Evolutionary conservation across 345 rosid genomes (phyloP).

Genomic region (Citrus cavaleriei): DNA sequence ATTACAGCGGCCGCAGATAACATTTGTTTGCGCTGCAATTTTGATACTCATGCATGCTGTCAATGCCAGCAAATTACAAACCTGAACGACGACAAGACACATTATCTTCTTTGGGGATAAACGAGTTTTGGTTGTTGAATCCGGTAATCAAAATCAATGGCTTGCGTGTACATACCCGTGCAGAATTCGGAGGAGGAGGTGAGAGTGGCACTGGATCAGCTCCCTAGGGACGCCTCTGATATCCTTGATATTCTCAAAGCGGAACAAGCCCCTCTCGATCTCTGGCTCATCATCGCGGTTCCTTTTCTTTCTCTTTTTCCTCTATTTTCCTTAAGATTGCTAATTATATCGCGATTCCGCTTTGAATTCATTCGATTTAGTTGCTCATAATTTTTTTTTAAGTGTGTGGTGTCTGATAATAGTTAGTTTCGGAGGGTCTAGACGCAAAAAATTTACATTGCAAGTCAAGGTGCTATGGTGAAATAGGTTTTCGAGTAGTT

Average conservation of each 20-base stretch:
- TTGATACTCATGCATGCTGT: background rate
- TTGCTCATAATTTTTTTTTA: background rate
- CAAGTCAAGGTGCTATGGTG: background rate
- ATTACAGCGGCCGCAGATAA: no score
- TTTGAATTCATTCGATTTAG: background rate
- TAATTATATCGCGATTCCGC: background rate
- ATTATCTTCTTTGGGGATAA: background rate
- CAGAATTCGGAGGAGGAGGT: constrained; percentile 99
- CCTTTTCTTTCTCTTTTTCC: constrained; percentile 8
- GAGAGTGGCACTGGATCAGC: constrained; percentile 91
- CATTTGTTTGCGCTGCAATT: background rate
- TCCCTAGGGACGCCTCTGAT: constrained; percentile 94
- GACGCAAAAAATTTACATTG: background rate
- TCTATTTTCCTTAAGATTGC: background rate
- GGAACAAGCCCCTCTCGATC: constrained; percentile 98
- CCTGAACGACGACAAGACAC: background rate
- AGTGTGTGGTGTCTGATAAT: background rate
- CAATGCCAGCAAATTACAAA: background rate
- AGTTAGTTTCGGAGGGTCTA: background rate
- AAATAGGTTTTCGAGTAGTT: background rate
- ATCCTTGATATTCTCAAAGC: constrained; percentile 98
- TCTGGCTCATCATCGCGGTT: constrained; percentile 98
- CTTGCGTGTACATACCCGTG: constrained; percentile 88
- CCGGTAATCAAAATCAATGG: constrained; percentile 39
- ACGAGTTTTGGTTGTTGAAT: background rate